Conservation (phyloP, 2,329 filamentous ascomycete genomes). For the Alternaria conjuncta region DNA sequence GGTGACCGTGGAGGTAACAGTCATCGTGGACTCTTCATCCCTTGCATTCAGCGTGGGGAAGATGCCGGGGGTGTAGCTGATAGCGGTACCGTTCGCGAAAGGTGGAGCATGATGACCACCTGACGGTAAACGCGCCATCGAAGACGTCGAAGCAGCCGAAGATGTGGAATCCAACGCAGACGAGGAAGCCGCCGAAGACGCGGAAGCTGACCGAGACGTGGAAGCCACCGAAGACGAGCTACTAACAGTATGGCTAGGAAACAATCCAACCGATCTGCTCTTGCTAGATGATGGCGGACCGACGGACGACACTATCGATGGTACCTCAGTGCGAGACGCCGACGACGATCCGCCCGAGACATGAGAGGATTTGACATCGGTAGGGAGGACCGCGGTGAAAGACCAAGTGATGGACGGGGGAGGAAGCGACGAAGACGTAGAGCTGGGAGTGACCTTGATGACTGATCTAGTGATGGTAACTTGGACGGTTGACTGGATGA, state of each 20-base stretch:
- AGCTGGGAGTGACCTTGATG: neutral
- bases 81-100: constrained; percentile 1
- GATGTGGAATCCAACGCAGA: neutral
- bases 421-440: neutral
- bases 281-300: neutral
- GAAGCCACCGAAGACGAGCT: constrained; percentile 2
- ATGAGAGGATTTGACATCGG: neutral
- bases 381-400: constrained; percentile 1
- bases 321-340: neutral
- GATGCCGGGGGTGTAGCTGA: constrained; percentile 3
- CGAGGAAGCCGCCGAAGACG: neutral
- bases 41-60: constrained; percentile 14
- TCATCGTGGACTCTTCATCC: neutral
- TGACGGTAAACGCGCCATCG: neutral
- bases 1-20: neutral
- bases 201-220: neutral
- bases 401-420: neutral
- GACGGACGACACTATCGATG: neutral
- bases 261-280: neutral
- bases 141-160: neutral
- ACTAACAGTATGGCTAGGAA: neutral
- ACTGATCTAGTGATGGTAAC: neutral
- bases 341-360: neutral
- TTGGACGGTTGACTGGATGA: constrained; percentile 21
- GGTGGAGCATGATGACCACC: neutral